Evolutionary conservation across 805 yeast genomes (phyloP).

Genomic region (Kodamaea restingae): DNA sequence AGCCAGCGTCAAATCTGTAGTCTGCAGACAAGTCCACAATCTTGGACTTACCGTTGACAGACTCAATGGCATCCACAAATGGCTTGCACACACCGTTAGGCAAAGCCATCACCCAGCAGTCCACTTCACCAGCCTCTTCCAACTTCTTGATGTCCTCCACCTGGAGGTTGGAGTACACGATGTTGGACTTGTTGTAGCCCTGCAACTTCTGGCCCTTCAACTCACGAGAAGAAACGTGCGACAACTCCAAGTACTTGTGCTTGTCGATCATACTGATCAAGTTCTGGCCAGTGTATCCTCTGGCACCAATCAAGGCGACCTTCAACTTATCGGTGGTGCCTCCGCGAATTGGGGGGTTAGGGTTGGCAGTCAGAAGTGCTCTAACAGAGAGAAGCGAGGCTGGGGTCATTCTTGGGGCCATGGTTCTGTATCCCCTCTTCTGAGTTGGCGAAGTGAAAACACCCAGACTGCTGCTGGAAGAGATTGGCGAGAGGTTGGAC

Average conservation of each 20-base stretch:
- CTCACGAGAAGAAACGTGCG: constrained; percentile 96
- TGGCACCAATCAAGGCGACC: constrained; percentile 95
- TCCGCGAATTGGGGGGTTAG: constrained; percentile 66
- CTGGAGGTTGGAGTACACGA: constrained; percentile 80
- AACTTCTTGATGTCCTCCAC: constrained; percentile 78
- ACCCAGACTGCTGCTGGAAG: constrained; percentile 40
- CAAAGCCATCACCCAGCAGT: constrained; percentile 98
- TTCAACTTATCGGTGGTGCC: constrained; percentile 60
- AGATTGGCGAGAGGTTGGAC: constrained; percentile 30
- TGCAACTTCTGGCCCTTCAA: constrained; percentile 79
- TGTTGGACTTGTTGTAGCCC: constrained; percentile 80
- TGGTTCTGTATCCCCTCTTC: constrained; percentile 50
- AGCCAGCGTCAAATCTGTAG: constrained; percentile 88
- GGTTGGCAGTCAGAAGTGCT: constrained; percentile 34
- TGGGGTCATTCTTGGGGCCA: constrained; percentile 14
- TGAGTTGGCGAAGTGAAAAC: constrained; percentile 43
- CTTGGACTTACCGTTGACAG: constrained; percentile 65
- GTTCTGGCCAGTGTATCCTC: constrained; percentile 96
- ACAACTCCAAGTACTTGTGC: constrained; percentile 83
- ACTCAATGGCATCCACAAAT: constrained; percentile 74
- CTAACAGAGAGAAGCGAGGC: constrained; percentile 15
- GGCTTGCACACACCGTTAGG: constrained; percentile 97
- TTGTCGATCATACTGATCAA: constrained; percentile 79
- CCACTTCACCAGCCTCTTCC: constrained; percentile 75
- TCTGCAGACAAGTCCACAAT: constrained; percentile 94